Conservation (phyloP, 768 basidiomycete species). For the Coprinopsis sp. region DNA sequence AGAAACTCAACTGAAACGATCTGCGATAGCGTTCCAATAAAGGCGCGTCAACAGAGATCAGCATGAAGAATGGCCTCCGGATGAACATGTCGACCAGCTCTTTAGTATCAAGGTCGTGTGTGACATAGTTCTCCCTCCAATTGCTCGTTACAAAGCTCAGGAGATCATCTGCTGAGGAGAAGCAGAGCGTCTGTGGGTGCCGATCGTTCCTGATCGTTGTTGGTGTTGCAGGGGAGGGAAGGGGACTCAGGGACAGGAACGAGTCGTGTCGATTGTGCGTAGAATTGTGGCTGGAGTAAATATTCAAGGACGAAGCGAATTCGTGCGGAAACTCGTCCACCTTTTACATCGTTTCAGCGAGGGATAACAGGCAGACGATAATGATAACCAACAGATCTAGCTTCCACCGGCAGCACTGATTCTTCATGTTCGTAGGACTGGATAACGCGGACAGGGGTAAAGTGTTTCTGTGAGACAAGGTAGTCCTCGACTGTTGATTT, state of each 20-base stretch:
- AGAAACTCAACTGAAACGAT: conserved; percentile 40
- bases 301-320: conserved; percentile 4
- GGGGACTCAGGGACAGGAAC: conserved; percentile 34
- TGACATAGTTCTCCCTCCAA: conserved; percentile 82
- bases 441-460: conserved; percentile 45
- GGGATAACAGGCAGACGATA: not conserved
- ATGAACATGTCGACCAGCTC: conserved; percentile 62
- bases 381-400: conserved; percentile 16
- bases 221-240: conserved; percentile 25
- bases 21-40: conserved; percentile 64
- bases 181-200: conserved; percentile 27
- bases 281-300: not conserved
- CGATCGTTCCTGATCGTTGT: conserved; percentile 4
- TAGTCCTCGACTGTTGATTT: conserved; percentile 58
- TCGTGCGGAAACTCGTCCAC: not conserved
- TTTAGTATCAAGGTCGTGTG: conserved; percentile 57
- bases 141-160: conserved; percentile 73
- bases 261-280: conserved; percentile 30
- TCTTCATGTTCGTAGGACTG: conserved; percentile 15
- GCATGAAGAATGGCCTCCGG: conserved; percentile 87
- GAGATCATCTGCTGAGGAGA: conserved; percentile 46
- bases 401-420: conserved; percentile 15
- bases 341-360: not conserved
- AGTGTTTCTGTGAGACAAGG: conserved; percentile 53
- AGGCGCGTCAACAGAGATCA: conserved; percentile 82